A percentile compares a stretch with the other conserved stretches of the same genome.
phyloP scores from a whole-genome alignment of 2,329 filamentous ascomycete genomes.

The Microdochium trichocladiopsis region DNA sequence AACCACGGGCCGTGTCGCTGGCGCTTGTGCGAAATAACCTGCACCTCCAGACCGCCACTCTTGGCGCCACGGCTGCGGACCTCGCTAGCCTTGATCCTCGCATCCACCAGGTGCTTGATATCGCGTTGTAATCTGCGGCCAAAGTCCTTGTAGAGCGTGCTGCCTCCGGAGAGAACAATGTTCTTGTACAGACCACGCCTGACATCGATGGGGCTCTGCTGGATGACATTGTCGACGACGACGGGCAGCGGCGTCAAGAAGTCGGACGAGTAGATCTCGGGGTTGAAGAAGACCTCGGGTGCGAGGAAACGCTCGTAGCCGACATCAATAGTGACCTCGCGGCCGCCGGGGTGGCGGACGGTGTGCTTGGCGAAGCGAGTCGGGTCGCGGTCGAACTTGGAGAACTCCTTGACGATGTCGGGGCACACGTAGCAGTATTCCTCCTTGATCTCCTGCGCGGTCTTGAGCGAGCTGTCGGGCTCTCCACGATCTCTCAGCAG shows the following conservation, averaged over 20 bases:
- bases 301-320: constrained; percentile 97
- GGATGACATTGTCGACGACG: constrained; percentile 94
- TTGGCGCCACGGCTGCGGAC: constrained; percentile 84
- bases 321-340: constrained; percentile 79
- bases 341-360: constrained; percentile 78
- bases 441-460: constrained; percentile 96
- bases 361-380: constrained; percentile 87
- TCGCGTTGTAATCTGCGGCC: constrained; percentile 92
- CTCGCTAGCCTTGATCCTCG: constrained; percentile 86
- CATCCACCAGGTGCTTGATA: constrained; percentile 93
- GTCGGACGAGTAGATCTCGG: constrained; percentile 98
- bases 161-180: constrained; percentile 95
- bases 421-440: constrained; percentile 98
- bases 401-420: constrained; percentile 98
- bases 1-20: constrained; percentile 99
- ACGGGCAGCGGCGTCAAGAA: constrained; percentile 92
- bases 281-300: constrained; percentile 99
- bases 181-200: constrained; percentile 98
- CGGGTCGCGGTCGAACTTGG: constrained; percentile 86
- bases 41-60: constrained; percentile 90
- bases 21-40: constrained; percentile 95
- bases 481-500: constrained; percentile 93
- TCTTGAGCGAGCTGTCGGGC: constrained; percentile 94
- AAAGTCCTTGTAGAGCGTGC: constrained; percentile 98
- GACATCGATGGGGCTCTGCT: constrained; percentile 96